phyloP scores from a whole-genome alignment of 2,329 filamentous ascomycete genomes.

The Stagonosporopsis vannaccii region DNA sequence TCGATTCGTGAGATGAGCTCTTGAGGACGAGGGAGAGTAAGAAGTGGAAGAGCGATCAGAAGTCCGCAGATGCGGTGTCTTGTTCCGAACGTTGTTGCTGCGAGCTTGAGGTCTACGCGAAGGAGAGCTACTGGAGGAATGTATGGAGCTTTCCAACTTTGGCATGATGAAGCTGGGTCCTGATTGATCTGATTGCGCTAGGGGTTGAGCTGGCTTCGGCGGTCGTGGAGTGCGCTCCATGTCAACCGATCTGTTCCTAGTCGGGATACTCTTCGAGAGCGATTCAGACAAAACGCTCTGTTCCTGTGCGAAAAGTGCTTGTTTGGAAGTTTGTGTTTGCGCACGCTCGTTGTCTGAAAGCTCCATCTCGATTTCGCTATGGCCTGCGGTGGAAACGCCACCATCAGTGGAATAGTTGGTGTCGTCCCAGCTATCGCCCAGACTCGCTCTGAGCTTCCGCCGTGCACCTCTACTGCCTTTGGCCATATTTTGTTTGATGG shows the following conservation, averaged over 20 bases:
- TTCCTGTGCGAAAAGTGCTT: conserved; percentile 19
- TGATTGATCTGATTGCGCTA: conserved; percentile 27
- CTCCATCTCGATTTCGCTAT: conserved; percentile 37
- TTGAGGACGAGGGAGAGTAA: neutral
- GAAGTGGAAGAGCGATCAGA: conserved; percentile 10
- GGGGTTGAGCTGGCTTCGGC: conserved; percentile 20
- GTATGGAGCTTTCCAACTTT: conserved; percentile 35
- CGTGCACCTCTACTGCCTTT: conserved; percentile 22
- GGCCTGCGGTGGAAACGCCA: conserved; percentile 32
- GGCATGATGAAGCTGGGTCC: conserved; percentile 56
- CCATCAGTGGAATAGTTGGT: conserved; percentile 41
- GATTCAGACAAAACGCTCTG: conserved; percentile 13
- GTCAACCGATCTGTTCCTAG: conserved; percentile 18
- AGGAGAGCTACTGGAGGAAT: conserved; percentile 31
- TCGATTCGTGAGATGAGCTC: neutral
- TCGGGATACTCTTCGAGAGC: conserved; percentile 12
- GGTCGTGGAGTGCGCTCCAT: conserved; percentile 13
- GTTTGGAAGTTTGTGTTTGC: conserved; percentile 21
- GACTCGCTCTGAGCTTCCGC: conserved; percentile 31
- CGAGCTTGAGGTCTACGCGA: conserved; percentile 32
- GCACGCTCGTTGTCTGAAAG: conserved; percentile 28
- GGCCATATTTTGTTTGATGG: neutral
- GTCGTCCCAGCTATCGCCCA: conserved; percentile 47
- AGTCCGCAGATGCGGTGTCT: conserved; percentile 10
- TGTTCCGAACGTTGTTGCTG: conserved; percentile 19